phyloP scores from a whole-genome alignment of 495 filamentous ascomycete species.

The Neurospora tetraspora region DNA sequence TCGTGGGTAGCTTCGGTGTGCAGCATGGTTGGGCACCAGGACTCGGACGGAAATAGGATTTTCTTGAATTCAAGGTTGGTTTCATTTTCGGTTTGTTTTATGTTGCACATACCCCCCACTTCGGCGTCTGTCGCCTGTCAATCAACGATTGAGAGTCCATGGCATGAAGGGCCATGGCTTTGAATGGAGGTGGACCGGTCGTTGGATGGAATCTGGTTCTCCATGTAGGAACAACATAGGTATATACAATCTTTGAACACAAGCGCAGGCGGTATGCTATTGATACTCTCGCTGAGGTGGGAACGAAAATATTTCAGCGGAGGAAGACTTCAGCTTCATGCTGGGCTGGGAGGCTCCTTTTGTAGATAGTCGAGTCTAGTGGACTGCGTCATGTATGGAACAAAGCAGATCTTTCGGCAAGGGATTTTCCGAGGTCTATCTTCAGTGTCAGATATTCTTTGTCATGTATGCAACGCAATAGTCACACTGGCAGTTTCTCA shows the following conservation, averaged over 20 bases:
- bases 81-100: constrained; percentile 10
- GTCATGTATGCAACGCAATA: neutral
- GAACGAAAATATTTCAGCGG: neutral
- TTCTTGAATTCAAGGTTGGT: constrained; percentile 1
- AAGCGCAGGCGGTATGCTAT: neutral
- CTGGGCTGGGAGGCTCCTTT: neutral
- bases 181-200: constrained; percentile 1
- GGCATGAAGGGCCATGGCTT: constrained; percentile 1
- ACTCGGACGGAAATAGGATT: neutral
- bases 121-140: constrained; percentile 5
- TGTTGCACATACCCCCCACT: constrained; percentile 16
- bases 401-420: neutral
- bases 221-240: constrained; percentile 6
- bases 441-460: neutral
- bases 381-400: neutral
- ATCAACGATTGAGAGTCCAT: neutral
- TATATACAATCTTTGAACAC: constrained; percentile 2
- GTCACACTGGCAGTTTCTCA: neutral
- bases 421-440: neutral
- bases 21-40: neutral
- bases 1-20: neutral
- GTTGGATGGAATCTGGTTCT: constrained; percentile 7
- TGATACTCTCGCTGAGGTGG: neutral
- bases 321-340: neutral
- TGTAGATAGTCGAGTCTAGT: neutral